Evolutionary conservation across 2,329 filamentous ascomycete species (phyloP), one percentile per base, ranked within the genome.

Genomic region (Fusarium chaquense): DNA sequence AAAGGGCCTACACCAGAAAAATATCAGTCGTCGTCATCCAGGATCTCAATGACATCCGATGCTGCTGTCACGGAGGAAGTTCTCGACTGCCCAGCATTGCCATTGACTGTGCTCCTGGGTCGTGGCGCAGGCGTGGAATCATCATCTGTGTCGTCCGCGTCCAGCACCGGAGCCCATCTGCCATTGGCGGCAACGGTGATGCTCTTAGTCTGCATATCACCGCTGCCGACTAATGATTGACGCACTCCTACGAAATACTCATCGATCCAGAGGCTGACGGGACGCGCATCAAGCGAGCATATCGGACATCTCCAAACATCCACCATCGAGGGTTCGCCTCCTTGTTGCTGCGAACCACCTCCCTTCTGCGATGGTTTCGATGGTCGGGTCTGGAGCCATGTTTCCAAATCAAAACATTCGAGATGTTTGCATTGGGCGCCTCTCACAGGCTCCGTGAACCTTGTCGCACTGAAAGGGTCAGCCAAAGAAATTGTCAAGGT

Each of bases 221-320:
- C 70, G 8, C 58, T 56, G 13, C 61, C 56, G 6, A 74, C 32
- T 10, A 97, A 81, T 47, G 85, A 77, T 2, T 78, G 73, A 16
- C 89, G 85, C 1, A 98, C 88, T 0, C 86, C 80, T 15, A 84
- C 76, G 45, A 98, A 82, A 76, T 94, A 98, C 3, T 87, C 87
- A 74, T 98, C 94, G 8, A 95, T 82, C 3, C 89, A 78, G 2
- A 98, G 85, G 64, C 83, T 87, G 26, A 84, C 82, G 0, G 95
- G 96, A 16, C 94, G 87, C 13, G 92, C 93, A 78, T 98, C 94
- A 33, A 81, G 82, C 28, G 84, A 84, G 78, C 95, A 98, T 32
- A 97, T 88, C 0, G 96, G 96, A 73, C 96, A 99, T 67, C 87
- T 91, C 94, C 94, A 98, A 54, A 88, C 87, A 74, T 96, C 93